Evolutionary conservation across 768 basidiomycete genomes (phyloP).

Genomic region (Filobasidium wieringae): DNA sequence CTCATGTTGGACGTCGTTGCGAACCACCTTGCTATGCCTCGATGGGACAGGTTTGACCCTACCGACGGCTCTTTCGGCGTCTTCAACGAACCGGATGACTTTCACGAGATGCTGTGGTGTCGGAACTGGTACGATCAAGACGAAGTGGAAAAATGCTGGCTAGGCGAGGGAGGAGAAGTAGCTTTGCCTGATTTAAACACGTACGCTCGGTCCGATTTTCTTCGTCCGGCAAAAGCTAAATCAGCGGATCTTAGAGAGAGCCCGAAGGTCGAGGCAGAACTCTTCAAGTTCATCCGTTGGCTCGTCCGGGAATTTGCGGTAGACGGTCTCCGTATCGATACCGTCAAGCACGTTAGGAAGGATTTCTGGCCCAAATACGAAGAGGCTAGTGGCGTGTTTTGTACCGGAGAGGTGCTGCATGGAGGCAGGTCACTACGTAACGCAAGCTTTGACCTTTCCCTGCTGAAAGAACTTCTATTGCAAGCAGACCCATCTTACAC

Average conservation of each 20-base stretch:
- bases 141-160: conserved; percentile 67
- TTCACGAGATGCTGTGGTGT: conserved; percentile 67
- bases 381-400: conserved; percentile 63
- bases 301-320: conserved; percentile 9
- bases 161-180: conserved; percentile 57
- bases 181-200: conserved; percentile 72
- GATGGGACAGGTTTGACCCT: conserved; percentile 49
- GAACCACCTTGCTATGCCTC: conserved; percentile 67
- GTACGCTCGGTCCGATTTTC: conserved; percentile 38
- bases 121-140: conserved; percentile 54
- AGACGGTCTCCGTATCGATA: conserved; percentile 15
- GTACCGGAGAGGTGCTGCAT: conserved; percentile 62
- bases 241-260: conserved; percentile 48
- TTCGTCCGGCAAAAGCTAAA: conserved; percentile 52
- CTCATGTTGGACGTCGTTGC: conserved; percentile 71
- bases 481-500: conserved; percentile 28
- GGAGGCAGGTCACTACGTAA: conserved; percentile 11
- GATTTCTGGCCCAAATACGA: conserved; percentile 69
- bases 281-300: conserved; percentile 49
- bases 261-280: conserved; percentile 51
- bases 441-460: neutral
- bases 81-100: conserved; percentile 46
- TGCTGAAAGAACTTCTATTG: neutral
- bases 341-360: conserved; percentile 53
- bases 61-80: conserved; percentile 21